These are phyloP conservation scores for Puccinia horiana DNA, from an alignment of 1,284 basidiomycete genomes.

Conservation along the genomic window DNA sequence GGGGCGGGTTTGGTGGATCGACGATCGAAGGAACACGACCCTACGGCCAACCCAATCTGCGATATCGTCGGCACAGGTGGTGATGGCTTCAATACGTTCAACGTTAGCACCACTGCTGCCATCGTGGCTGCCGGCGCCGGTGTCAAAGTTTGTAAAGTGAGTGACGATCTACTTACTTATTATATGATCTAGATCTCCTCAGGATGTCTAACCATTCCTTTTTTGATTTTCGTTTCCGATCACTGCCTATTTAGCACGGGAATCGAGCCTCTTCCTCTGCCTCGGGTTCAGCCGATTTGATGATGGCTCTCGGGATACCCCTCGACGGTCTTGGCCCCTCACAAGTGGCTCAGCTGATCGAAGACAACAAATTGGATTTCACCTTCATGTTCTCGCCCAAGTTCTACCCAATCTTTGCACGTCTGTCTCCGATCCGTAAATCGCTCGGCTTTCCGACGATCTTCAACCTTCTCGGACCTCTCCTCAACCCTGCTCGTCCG, in stretches of 20 bases:
- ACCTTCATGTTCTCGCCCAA: constrained; percentile 90
- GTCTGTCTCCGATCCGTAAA: constrained; percentile 81
- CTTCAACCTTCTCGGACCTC: constrained; percentile 92
- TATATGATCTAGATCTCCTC: constrained; percentile 52
- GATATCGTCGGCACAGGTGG: constrained; percentile 81
- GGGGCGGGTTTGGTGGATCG: constrained; percentile 21
- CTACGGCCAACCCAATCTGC: constrained; percentile 51
- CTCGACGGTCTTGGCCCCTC: constrained; percentile 69
- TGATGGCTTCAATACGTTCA: constrained; percentile 95
- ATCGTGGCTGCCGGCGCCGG: constrained; percentile 94
- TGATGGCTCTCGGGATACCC: constrained; percentile 80
- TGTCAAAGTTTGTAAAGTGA: constrained; percentile 84
- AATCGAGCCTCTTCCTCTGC: constrained; percentile 89
- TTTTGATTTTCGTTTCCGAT: neutral
- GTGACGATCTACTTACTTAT: neutral
- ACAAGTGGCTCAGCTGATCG: constrained; percentile 64
- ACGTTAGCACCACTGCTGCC: constrained; percentile 92
- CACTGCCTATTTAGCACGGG: constrained; percentile 71
- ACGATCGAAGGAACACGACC: constrained; percentile 39
- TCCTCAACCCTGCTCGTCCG: constrained; percentile 88
- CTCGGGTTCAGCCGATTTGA: constrained; percentile 89
- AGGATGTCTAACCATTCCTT: neutral
- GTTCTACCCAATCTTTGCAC: constrained; percentile 84
- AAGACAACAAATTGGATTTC: constrained; percentile 65
- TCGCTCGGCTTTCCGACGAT: constrained; percentile 91